Conservation (phyloP, 345 rosid species). For the Kandelia obovata region DNA sequence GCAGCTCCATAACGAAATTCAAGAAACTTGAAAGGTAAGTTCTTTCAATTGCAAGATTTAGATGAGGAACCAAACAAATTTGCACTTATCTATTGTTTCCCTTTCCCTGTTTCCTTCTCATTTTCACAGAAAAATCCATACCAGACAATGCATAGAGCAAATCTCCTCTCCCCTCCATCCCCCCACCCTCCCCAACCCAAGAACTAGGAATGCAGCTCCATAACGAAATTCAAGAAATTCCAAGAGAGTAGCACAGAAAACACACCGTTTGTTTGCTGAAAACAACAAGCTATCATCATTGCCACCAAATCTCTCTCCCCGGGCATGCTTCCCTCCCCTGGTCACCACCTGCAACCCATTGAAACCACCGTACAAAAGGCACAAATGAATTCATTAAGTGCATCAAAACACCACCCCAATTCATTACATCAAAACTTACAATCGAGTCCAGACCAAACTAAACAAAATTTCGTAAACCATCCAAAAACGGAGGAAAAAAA, state of each 20-base stretch:
- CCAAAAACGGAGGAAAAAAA: not conserved
- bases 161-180: not conserved
- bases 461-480: not conserved
- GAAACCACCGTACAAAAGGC: slow-evolving; percentile 2
- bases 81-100: not conserved
- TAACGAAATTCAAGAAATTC: not conserved
- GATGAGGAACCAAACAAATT: not conserved
- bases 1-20: too few species aligned
- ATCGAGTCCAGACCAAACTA: not conserved
- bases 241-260: not conserved
- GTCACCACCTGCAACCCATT: slow-evolving; percentile 22
- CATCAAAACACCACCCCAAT: not conserved
- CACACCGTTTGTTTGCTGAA: slow-evolving; percentile 31
- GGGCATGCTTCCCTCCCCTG: slow-evolving; percentile 31
- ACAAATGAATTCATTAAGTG: not conserved
- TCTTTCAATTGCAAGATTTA: not conserved
- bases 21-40: not conserved
- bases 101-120: not conserved
- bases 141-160: not conserved
- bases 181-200: too few species aligned
- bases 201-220: too few species aligned
- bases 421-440: not conserved
- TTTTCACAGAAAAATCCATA: not conserved
- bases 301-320: slow-evolving; percentile 21
- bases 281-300: slow-evolving; percentile 10